Evolutionary conservation across 306 rosid genomes (phyloP).

Genomic region (Ormosia emarginata): DNA sequence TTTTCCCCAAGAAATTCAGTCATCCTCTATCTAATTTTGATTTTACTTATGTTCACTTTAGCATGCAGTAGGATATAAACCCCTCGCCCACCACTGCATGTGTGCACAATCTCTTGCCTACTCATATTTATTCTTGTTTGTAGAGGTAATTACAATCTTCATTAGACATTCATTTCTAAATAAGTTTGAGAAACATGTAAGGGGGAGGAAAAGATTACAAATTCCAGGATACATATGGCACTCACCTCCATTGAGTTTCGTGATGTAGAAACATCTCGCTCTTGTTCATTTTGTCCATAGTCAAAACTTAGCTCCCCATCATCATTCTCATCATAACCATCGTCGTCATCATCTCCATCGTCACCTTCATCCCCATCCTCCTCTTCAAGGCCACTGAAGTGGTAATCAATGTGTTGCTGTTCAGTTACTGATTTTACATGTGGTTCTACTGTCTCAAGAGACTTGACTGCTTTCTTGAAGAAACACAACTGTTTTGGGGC

Average conservation of each 20-base stretch:
- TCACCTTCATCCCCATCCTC: constrained; percentile 57
- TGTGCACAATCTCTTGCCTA: constrained; percentile 1
- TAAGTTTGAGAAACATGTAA: background rate
- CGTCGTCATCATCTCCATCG: constrained; percentile 43
- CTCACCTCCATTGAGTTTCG: constrained; percentile 68
- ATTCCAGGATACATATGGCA: constrained; percentile 13
- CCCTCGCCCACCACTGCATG: background rate
- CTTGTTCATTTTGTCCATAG: constrained; percentile 59
- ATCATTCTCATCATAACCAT: constrained; percentile 51
- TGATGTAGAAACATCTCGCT: constrained; percentile 52
- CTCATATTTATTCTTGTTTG: constrained; percentile 1
- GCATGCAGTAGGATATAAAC: background rate
- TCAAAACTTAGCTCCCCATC: constrained; percentile 93
- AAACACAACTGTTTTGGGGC: constrained; percentile 64
- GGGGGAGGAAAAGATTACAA: background rate
- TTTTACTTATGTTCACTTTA: background rate
- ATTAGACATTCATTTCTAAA: background rate
- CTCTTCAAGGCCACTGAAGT: constrained; percentile 77
- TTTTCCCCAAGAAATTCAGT: background rate
- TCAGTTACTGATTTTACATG: constrained; percentile 78
- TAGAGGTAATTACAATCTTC: background rate
- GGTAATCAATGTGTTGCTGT: constrained; percentile 91
- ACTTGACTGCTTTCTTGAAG: constrained; percentile 79
- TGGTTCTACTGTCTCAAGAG: constrained; percentile 90
- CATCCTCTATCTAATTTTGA: background rate